Conservation (phyloP, 2,329 filamentous ascomycete species). For the Claviceps paspali region DNA sequence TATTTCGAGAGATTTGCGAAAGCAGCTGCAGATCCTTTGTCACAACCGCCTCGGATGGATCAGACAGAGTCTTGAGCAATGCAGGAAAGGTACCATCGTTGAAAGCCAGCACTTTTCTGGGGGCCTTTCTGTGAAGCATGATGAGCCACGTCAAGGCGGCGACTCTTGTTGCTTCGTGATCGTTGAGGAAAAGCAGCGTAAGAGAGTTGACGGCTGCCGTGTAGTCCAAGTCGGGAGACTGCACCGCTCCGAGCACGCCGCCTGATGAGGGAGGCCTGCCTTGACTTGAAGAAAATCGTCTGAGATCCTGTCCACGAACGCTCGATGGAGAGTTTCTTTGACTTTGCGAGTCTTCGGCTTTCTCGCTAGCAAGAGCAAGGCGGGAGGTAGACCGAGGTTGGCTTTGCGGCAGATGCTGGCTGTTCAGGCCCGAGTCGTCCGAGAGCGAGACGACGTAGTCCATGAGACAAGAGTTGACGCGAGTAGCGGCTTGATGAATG, state of each 20-base stretch:
- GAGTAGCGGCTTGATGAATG: slow-evolving; percentile 73
- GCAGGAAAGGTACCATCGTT: slow-evolving; percentile 96
- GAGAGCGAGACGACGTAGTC: slow-evolving; percentile 87
- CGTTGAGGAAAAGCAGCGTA: slow-evolving; percentile 86
- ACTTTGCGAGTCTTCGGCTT: slow-evolving; percentile 30
- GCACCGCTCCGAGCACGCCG: slow-evolving; percentile 24
- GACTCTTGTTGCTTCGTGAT: slow-evolving; percentile 89
- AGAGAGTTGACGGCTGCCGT: slow-evolving; percentile 86
- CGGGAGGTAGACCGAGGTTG: slow-evolving; percentile 23
- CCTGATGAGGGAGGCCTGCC: slow-evolving; percentile 31
- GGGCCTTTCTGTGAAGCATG: slow-evolving; percentile 93
- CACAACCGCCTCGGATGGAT: slow-evolving; percentile 89
- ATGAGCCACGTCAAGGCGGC: slow-evolving; percentile 92
- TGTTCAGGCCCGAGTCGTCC: slow-evolving; percentile 39
- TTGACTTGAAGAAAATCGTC: slow-evolving; percentile 35
- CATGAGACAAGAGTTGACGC: slow-evolving; percentile 83
- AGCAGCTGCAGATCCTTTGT: slow-evolving; percentile 85
- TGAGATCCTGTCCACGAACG: slow-evolving; percentile 36
- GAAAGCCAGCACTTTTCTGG: slow-evolving; percentile 81
- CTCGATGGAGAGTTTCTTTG: slow-evolving; percentile 37
- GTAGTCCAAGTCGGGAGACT: slow-evolving; percentile 71
- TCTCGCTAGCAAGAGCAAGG: slow-evolving; percentile 28
- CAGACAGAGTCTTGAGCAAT: slow-evolving; percentile 86
- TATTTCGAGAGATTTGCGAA: slow-evolving; percentile 91
- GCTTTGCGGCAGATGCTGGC: slow-evolving; percentile 8